Evolutionary conservation across 2,329 filamentous ascomycete genomes (phyloP), one percentile per base, ranked within the genome.

Genomic region (Didymella arachidicola): DNA sequence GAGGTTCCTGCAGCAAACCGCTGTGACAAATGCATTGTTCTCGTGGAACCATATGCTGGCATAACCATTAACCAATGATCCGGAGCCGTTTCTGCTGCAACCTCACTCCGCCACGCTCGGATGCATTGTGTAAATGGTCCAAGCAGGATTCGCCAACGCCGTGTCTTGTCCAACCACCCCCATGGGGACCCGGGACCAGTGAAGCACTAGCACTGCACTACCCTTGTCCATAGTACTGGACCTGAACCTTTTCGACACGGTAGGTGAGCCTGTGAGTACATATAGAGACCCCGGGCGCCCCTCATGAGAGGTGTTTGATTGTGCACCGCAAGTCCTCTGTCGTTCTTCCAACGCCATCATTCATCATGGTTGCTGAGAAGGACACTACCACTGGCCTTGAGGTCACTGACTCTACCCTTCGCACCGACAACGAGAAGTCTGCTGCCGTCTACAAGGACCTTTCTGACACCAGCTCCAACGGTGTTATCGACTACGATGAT

Each of bases 361-460:
- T 59, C 59, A 66, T 60, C 61, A 79, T 77, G 69, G 72, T 69
- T 45, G 70, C 66, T 57, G 67, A 74, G 58, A 75, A 75, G 47
- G 57, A 63, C 16, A 27, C 51, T 38, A 26, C 53, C 44, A 57
- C 48, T 41, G 48, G 53, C 59, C 59, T 61, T 36, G 60, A 63
- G 50, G 48, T 57, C 60, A 53, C 61, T 46, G 60, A 62, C 47
- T 42, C 46, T 32, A 39, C 51, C 27, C 22, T 42, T 25, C 53
- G 62, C 43, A 49, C 50, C 16, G 59, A 59, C 34, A 60, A 54
- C 50, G 71, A 76, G 62, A 75, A 75, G 59, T 55, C 59, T 30
- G 51, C 63, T 14, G 55, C 62, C 26, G 22, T 64, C 38, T 61
- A 63, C 55, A 73, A 68, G 44, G 72, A 73, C 53, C 67, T 63